These are phyloP conservation scores for Penicillium turbatum DNA, from an alignment of 495 filamentous ascomycete species.

Conservation along the genomic window DNA sequence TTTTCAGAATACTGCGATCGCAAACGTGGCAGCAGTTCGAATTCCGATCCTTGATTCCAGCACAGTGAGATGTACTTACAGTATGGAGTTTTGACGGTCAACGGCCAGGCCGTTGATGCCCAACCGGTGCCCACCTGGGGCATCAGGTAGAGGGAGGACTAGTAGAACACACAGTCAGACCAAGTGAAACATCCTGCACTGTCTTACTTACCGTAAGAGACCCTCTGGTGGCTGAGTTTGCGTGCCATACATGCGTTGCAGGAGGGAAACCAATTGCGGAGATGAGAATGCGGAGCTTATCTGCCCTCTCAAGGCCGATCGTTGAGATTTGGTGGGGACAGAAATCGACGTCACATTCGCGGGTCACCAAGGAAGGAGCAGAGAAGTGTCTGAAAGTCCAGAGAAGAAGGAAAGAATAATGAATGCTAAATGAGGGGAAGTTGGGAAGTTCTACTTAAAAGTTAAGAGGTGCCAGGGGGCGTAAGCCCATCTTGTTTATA, in stretches of 20 bases:
- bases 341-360: constrained; percentile 18
- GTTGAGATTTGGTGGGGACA: constrained; percentile 19
- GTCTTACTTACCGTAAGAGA: constrained; percentile 42
- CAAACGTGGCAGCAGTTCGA: background rate
- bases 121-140: constrained; percentile 83
- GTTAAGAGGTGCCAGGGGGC: constrained; percentile 7
- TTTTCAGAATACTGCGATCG: background rate
- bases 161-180: constrained; percentile 17
- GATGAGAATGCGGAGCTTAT: constrained; percentile 34
- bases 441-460: background rate
- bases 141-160: constrained; percentile 94
- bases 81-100: constrained; percentile 76
- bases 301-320: constrained; percentile 31
- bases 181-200: too few species aligned
- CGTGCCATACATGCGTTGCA: constrained; percentile 42
- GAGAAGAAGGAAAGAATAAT: background rate
- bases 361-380: background rate
- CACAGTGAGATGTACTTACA: constrained; percentile 55
- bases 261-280: constrained; percentile 35
- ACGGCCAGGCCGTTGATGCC: constrained; percentile 92
- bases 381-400: too few species aligned
- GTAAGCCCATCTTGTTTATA: background rate
- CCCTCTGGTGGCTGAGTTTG: constrained; percentile 48
- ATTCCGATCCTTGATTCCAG: background rate
- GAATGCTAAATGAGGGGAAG: constrained; percentile 18